Percentiles rank a stretch among this genome's conserved stretches.
Evolutionary conservation across 2,329 filamentous ascomycete species (phyloP).

Genomic region (Diaporthe vexans): DNA sequence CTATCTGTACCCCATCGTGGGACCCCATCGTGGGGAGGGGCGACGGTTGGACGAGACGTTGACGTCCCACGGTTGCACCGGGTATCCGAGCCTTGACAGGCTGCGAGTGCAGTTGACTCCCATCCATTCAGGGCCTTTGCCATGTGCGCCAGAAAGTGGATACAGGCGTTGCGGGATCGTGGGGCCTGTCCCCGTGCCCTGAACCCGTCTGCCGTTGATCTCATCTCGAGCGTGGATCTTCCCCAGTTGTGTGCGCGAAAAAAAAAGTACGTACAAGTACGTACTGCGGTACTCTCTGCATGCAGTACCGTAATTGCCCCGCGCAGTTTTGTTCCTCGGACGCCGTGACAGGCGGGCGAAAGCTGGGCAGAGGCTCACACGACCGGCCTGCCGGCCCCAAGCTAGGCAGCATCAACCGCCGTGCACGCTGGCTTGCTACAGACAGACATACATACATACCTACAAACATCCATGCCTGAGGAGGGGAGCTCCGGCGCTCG

Average conservation of each 20-base stretch:
- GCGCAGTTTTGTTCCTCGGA: slow-evolving; percentile 18
- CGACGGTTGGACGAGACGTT: background rate
- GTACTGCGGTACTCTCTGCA: slow-evolving; percentile 11
- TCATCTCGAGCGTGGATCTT: slow-evolving; percentile 28
- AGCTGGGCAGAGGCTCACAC: slow-evolving; percentile 3
- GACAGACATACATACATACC: no score
- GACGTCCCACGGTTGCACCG: slow-evolving; percentile 14
- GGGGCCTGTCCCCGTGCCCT: slow-evolving; percentile 24
- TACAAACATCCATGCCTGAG: background rate
- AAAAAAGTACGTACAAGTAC: slow-evolving; percentile 29
- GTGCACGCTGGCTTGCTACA: background rate
- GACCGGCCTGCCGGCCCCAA: background rate
- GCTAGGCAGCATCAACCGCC: slow-evolving; percentile 18
- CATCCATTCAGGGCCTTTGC: slow-evolving; percentile 19
- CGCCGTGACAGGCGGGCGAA: slow-evolving; percentile 4
- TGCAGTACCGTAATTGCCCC: slow-evolving; percentile 15
- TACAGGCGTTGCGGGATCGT: slow-evolving; percentile 24
- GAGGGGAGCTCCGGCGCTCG: background rate
- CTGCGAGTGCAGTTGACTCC: slow-evolving; percentile 4
- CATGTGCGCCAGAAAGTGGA: slow-evolving; percentile 23
- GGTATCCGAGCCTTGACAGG: background rate
- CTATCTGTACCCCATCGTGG: slow-evolving; percentile 7
- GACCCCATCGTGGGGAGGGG: slow-evolving; percentile 4
- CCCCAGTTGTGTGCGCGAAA: slow-evolving; percentile 13
- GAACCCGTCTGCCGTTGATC: slow-evolving; percentile 17